A percentile compares a stretch with the other conserved stretches of the same genome.
Evolutionary conservation across 371 early-diverging fungal species (phyloP).

Genomic region (Massospora cicadina): DNA sequence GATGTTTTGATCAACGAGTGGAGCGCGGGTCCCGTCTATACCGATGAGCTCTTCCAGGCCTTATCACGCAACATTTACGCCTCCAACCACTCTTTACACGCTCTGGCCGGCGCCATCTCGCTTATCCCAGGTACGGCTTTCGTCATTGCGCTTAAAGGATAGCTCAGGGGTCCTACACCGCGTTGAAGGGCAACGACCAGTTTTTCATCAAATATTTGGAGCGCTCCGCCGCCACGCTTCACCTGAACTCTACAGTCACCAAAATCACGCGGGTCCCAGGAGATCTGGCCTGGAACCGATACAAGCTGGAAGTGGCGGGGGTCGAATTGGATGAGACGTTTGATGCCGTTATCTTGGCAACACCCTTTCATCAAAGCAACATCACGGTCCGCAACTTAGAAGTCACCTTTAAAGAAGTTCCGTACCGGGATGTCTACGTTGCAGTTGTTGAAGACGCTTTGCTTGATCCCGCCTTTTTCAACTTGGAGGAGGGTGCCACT

Average conservation of each 20-base stretch:
- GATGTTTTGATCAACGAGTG: not conserved
- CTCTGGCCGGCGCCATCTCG: constrained; percentile 8
- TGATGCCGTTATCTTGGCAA: constrained; percentile 4
- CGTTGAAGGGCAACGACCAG: constrained; percentile 23
- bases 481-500: not conserved
- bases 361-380: not conserved
- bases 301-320: not conserved
- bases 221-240: not conserved
- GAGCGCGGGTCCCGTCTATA: not conserved
- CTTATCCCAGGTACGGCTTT: not conserved
- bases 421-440: not conserved
- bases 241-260: constrained; percentile 1
- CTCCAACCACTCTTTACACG: not conserved
- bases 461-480: not conserved
- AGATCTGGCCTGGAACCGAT: not conserved
- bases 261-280: not conserved
- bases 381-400: not conserved
- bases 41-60: constrained; percentile 4
- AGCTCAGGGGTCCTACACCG: constrained; percentile 30
- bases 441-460: not conserved
- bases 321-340: not conserved
- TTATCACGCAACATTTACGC: constrained; percentile 7
- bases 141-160: constrained; percentile 10
- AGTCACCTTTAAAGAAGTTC: not conserved
- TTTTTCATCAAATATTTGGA: constrained; percentile 2